Evolutionary conservation across 1,284 basidiomycete genomes (phyloP), one percentile per base, ranked within the genome.

Genomic region (Leccinum griseonigrum): DNA sequence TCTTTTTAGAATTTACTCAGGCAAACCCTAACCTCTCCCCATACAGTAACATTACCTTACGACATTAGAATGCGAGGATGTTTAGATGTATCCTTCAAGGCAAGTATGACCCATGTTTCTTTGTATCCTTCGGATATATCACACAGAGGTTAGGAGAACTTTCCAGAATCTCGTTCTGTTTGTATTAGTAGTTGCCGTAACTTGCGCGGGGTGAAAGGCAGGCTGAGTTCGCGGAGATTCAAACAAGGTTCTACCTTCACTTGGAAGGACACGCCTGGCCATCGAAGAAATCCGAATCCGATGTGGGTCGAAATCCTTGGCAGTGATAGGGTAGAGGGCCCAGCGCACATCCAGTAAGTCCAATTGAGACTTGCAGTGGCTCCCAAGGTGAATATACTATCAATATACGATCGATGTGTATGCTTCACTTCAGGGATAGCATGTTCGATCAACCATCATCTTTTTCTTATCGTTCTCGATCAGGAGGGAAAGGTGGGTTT

Each of bases 401-500:
- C 13, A 53, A 51, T 10, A 26, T 51, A 6, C 13, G 16, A 32
- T n/a, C 48, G 51, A 31, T 54, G 46, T 38, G n/a, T 50, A 31
- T 18, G 22, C 43, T 54, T 48, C n/a, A 31, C 28, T n/a, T 57
- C 60, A 59, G 59, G 34, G 38, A 48, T 55, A 54, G 57, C 11
- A 29, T 40, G 29, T 64, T 54, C 43, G 10, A 64, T 56, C 64
- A 31, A 70, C 64, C 28, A 70, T 60, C 38, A 43, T 59, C 50
- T 4, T 64, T 54, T 40, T 60, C 34, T 56, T 40, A 18, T 36
- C 29, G 50, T 55, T 26, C 38, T 56, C 29, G n/a, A 10, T 52
- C 31, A 86, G 85, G 83, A 85, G 77, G 84, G 85, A 61, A 88
- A 87, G 73, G 82, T 82, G 64, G 69, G 63, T 60, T 6, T 60